Evolutionary conservation across 2,329 filamentous ascomycete species (phyloP).

Genomic region (Basipetospora chlamydospora): DNA sequence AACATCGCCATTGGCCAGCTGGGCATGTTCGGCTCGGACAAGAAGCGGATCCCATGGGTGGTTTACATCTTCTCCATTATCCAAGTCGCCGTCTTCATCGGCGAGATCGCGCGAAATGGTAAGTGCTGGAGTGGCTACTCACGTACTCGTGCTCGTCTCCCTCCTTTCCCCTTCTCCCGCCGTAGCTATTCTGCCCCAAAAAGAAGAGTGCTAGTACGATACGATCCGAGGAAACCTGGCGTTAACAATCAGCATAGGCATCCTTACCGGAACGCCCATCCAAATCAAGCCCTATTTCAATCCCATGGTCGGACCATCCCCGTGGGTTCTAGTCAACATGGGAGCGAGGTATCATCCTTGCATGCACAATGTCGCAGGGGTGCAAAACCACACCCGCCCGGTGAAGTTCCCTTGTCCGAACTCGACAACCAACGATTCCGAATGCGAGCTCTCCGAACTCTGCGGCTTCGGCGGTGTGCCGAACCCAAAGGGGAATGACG

Average conservation of each 20-base stretch:
- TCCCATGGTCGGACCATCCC: slow-evolving; percentile 90
- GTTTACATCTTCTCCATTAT: slow-evolving; percentile 65
- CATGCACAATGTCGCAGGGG: slow-evolving; percentile 68
- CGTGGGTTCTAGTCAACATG: slow-evolving; percentile 90
- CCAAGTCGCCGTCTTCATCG: slow-evolving; percentile 78
- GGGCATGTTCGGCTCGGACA: slow-evolving; percentile 41
- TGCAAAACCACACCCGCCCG: slow-evolving; percentile 31
- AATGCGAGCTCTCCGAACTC: slow-evolving; percentile 61
- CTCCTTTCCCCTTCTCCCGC: neutral
- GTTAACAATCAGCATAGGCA: slow-evolving; percentile 41
- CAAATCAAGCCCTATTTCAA: slow-evolving; percentile 79
- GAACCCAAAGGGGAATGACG: slow-evolving; percentile 38
- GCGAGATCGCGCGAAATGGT: slow-evolving; percentile 75
- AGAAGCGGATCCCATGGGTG: slow-evolving; percentile 57
- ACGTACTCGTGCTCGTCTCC: neutral
- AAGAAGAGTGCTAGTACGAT: too few species aligned
- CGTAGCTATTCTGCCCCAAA: neutral
- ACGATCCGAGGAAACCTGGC: too few species aligned
- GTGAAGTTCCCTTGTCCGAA: slow-evolving; percentile 71
- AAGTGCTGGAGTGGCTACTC: slow-evolving; percentile 17
- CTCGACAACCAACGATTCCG: slow-evolving; percentile 44
- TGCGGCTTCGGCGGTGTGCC: slow-evolving; percentile 73
- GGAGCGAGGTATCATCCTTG: slow-evolving; percentile 84
- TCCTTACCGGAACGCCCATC: slow-evolving; percentile 65
- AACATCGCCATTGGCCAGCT: slow-evolving; percentile 42